Evolutionary conservation across 1,139 yeast genomes (phyloP), one percentile per base, ranked within the genome.

Genomic region (Protomyces inundatus): DNA sequence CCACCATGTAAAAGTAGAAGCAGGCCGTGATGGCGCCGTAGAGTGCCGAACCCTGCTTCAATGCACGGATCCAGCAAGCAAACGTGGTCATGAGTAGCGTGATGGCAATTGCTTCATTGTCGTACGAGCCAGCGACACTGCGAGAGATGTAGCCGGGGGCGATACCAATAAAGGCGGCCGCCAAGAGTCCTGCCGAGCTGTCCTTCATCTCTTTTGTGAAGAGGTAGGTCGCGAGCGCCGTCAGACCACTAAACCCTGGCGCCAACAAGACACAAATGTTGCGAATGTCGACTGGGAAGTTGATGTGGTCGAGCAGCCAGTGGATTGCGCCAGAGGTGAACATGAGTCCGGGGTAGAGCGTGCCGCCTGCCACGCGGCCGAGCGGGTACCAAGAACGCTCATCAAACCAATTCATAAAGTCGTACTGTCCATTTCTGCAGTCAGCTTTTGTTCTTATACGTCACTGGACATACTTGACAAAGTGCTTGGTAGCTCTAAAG

Each of bases 331-430:
- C 96, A 7, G 96, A 87, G 5, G 98, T 90, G 51, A 95, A 97
- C 99, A 95, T 95, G 70, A 95, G 80, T 7, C 99, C 99, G 2
- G 99, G 99, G 73, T 95, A 95, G 69, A 95, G 78, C 3, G 99
- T 95, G 68, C 99, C 99, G 70, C 99, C 99, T 10, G 98, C 93
- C 71, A 95, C 98, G 77, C 99, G 84, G 23, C 99, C 99, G 68
- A 95, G 81, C 30, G 99, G 99, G 75, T 95, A 95, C 99, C 99
- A 95, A 35, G 98, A 93, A 73, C 97, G 84, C 75, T 93, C 97
- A 75, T 95, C 99, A 73, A 95, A 95, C 98, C 98, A 95, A 75
- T 95, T 95, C 74, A 93, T 81, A 72, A 95, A 95, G 69, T 90
- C 93, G 77, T 90, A 87, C 75, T 84, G 91, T 4, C 95, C 87